A percentile compares a stretch with the other conserved stretches of the same genome.
phyloP scores from a whole-genome alignment of 208 protist species.

The Trypanosoma theileri region DNA sequence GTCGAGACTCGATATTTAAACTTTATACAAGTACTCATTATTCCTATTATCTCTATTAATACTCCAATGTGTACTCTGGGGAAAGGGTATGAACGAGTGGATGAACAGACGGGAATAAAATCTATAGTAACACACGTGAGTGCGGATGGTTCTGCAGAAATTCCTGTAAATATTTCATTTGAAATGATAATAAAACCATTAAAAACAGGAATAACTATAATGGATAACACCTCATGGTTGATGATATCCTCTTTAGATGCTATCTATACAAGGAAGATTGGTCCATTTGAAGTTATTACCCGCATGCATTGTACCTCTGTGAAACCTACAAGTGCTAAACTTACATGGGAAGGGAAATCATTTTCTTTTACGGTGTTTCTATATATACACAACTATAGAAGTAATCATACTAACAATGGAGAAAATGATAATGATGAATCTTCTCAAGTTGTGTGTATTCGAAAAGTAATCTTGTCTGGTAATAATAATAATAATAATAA shows the following conservation, averaged over 20 bases:
- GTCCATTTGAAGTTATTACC: conserved; percentile 7
- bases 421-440: too few species aligned
- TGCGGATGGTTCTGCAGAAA: neutral
- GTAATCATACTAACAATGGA: neutral
- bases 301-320: neutral
- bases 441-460: neutral
- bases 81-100: neutral
- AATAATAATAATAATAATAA: neutral
- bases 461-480: neutral
- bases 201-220: neutral
- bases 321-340: neutral
- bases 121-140: neutral
- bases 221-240: neutral
- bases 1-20: neutral
- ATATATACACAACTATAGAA: neutral
- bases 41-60: conserved; percentile 6
- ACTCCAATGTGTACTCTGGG: neutral
- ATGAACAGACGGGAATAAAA: neutral
- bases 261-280: conserved; percentile 1
- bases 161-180: conserved; percentile 15
- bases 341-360: conserved; percentile 9
- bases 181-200: conserved; percentile 12
- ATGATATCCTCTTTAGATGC: too few species aligned
- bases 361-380: neutral
- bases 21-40: conserved; percentile 5